phyloP scores from a whole-genome alignment of 768 basidiomycete species.

The Ramaria sp. region DNA sequence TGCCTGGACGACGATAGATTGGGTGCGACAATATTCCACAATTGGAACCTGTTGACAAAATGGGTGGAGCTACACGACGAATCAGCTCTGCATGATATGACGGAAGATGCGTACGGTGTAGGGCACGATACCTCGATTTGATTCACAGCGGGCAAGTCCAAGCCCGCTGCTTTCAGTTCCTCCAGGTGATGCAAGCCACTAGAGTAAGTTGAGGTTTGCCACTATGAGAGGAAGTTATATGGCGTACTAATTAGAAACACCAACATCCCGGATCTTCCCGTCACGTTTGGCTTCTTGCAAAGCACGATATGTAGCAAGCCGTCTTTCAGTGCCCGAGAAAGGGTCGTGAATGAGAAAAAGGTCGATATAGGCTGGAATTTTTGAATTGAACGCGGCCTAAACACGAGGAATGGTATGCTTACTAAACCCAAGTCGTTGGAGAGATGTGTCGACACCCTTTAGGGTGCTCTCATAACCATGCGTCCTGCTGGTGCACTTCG shows the following conservation, averaged over 20 bases:
- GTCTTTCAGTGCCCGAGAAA: conserved; percentile 14
- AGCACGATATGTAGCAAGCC: conserved; percentile 19
- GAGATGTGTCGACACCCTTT: conserved; percentile 14
- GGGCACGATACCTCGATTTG: conserved; percentile 16
- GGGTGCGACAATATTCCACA: conserved; percentile 4
- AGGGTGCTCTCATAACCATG: conserved; percentile 13
- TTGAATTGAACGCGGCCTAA: background rate
- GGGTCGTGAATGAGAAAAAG: conserved; percentile 23
- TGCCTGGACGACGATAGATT: conserved; percentile 17
- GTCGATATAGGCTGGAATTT: conserved; percentile 18
- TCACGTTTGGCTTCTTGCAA: conserved; percentile 12
- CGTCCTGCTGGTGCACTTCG: conserved; percentile 15
- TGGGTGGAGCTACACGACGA: conserved; percentile 56
- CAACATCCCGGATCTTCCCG: conserved; percentile 15
- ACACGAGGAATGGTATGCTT: background rate
- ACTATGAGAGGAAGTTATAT: background rate
- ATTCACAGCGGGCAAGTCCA: conserved; percentile 15
- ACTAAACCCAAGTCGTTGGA: conserved; percentile 13
- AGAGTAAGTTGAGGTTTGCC: background rate
- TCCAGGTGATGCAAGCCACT: conserved; percentile 15
- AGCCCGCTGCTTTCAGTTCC: conserved; percentile 13
- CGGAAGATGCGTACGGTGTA: background rate
- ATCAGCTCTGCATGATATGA: background rate
- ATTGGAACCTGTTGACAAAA: conserved; percentile 38
- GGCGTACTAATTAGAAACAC: conserved; percentile 17